Evolutionary conservation across 2,329 filamentous ascomycete genomes (phyloP).

Genomic region (Colletotrichum caudatum): DNA sequence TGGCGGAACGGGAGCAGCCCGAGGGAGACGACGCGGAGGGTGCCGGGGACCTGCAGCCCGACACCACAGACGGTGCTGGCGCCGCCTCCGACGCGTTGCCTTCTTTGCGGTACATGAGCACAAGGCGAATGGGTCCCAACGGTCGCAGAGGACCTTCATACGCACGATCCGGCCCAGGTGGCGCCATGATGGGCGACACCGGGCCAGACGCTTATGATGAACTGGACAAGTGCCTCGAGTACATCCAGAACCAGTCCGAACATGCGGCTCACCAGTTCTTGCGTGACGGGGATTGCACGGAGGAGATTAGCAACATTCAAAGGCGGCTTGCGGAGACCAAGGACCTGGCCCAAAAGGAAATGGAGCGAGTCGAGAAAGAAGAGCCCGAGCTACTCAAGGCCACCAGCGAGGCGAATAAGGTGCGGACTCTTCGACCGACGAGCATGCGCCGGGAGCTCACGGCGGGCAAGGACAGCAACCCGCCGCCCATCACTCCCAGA

Average conservation of each 20-base stretch:
- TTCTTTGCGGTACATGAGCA: constrained; percentile 56
- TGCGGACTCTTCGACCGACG: constrained; percentile 64
- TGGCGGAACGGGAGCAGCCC: constrained; percentile 70
- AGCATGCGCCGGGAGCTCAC: constrained; percentile 63
- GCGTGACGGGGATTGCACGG: constrained; percentile 86
- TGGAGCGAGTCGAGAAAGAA: constrained; percentile 66
- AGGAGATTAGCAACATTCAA: constrained; percentile 78
- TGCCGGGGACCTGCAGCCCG: constrained; percentile 44
- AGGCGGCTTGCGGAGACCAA: constrained; percentile 73
- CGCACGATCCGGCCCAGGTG: constrained; percentile 30
- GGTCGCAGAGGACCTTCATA: constrained; percentile 42
- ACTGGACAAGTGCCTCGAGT: constrained; percentile 82
- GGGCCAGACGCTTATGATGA: constrained; percentile 72
- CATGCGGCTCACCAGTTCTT: constrained; percentile 89
- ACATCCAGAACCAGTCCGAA: constrained; percentile 85
- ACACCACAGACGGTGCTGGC: constrained; percentile 27
- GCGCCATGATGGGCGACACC: constrained; percentile 41
- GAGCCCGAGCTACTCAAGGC: constrained; percentile 59
- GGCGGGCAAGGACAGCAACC: constrained; percentile 44
- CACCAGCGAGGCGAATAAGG: constrained; percentile 54
- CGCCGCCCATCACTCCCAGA: constrained; percentile 35
- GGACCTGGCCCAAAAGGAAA: constrained; percentile 70
- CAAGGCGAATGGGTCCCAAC: constrained; percentile 48
- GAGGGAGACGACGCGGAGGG: constrained; percentile 60
- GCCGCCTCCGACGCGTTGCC: constrained; percentile 50